phyloP scores from a whole-genome alignment of 2,329 filamentous ascomycete genomes.

The Verticillium nubilum region DNA sequence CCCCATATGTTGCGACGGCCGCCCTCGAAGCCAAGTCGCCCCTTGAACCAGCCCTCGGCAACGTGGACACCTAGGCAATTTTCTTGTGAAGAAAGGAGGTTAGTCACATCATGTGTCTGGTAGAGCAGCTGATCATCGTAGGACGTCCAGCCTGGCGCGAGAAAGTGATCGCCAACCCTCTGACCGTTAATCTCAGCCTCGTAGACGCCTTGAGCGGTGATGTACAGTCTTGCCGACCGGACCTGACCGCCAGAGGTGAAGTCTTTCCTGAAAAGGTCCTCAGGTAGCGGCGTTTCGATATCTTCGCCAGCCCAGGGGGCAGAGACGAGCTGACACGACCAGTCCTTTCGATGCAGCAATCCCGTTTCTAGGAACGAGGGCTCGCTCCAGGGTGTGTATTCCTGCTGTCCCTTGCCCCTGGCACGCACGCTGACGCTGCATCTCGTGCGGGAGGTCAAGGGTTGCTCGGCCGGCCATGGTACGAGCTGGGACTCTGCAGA shows the following conservation, averaged over 20 bases:
- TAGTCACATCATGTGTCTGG: conserved; percentile 45
- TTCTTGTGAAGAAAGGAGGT: conserved; percentile 14
- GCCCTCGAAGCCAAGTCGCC: conserved; percentile 18
- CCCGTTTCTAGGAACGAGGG: conserved; percentile 26
- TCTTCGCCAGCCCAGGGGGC: conserved; percentile 19
- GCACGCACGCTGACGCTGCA: conserved; percentile 26
- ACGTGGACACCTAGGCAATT: conserved; percentile 32
- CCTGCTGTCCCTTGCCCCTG: conserved; percentile 14
- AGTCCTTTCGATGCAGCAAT: conserved; percentile 20
- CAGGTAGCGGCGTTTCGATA: conserved; percentile 20
- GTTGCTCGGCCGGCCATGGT: conserved; percentile 32
- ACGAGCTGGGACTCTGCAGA: conserved; percentile 32
- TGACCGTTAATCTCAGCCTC: conserved; percentile 40
- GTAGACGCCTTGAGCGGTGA: conserved; percentile 40
- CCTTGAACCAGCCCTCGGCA: conserved; percentile 38
- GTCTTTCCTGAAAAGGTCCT: conserved; percentile 22
- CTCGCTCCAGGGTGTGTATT: conserved; percentile 19
- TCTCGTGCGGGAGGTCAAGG: conserved; percentile 22
- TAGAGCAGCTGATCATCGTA: conserved; percentile 47
- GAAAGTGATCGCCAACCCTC: conserved; percentile 29
- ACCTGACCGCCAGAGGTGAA: conserved; percentile 20
- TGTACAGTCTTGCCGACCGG: conserved; percentile 36
- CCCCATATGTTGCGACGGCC: conserved; percentile 20
- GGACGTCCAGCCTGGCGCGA: conserved; percentile 47
- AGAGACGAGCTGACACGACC: conserved; percentile 22